Base-by-base conservation (phyloP, 1,284 basidiomycete species). In the Hymenochaete sp. region DNA sequence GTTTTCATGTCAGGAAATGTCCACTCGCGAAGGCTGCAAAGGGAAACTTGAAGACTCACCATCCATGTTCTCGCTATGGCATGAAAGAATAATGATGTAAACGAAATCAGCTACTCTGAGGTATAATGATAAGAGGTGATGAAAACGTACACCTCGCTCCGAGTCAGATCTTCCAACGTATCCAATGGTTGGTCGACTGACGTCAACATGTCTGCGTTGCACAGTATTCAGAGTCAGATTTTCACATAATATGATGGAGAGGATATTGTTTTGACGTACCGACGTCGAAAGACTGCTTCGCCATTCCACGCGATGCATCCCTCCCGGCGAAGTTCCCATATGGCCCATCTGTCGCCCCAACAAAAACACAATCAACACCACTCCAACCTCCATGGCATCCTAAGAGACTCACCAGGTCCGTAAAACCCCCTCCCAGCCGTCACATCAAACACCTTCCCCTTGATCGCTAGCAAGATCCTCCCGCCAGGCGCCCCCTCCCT, bases 261-360 rank as follows among this genome's bases (percentile, higher is more conserved):
- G 21, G 13, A 35, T 35, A 35, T 35, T n/a, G n/a, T n/a, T n/a
- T 19, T 4, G 13, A 63, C 79, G 13, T 57, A 90, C 91, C 89
- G 22, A 72, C 39, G 55, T 93, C 93, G 55, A 97, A 97, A 3
- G 89, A 93, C 66, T 97, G 93, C 64, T 93, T 96, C 6, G 93
- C 93, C 92, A 96, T 95, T 9, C 93, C 92, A 37, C 92, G 71
- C 7, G 88, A 93, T 0, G 93, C 93, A 65, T 97, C 93, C 42
- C 91, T 70, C 2, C 93, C 93, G 2, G 93, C 92, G 70, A 97
- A 96, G 65, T 96, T 96, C 25, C 92, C 93, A 59, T 97, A 97
- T 75, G 93, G 91, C 1, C 93, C 93, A 56, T 83, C 91, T 90
- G 50, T 25, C 26, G 53, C 26, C 24, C 10, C 6, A 31, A 9